Evolutionary conservation across 164 flowering plant species (phyloP).

Genomic region (Vitis labrusca): DNA sequence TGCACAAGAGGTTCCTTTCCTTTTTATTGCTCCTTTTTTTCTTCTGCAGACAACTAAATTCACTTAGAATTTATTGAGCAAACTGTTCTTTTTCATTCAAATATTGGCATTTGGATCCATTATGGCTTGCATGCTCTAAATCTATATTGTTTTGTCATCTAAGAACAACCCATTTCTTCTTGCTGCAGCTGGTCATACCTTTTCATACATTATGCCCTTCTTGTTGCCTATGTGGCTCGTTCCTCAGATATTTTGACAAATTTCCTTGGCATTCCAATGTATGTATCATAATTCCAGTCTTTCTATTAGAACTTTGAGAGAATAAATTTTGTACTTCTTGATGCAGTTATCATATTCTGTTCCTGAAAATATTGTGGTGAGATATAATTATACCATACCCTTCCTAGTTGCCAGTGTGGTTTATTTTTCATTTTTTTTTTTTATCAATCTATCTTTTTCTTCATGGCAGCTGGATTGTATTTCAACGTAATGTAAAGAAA

Average conservation of each 20-base stretch:
- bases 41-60: too few species aligned
- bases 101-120: neutral
- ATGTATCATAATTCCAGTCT: slow-evolving; percentile 30
- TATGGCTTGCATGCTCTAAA: neutral
- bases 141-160: neutral
- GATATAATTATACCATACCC: neutral
- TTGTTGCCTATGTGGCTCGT: slow-evolving; percentile 93
- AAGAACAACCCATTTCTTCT: slow-evolving; percentile 14
- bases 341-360: neutral
- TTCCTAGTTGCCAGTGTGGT: neutral
- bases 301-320: neutral
- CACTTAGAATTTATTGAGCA: neutral
- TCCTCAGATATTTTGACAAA: slow-evolving; percentile 88
- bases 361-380: neutral
- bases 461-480: too few species aligned
- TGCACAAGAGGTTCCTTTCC: too few species aligned
- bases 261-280: slow-evolving; percentile 82
- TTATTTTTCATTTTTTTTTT: neutral
- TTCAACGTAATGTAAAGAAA: too few species aligned
- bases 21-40: too few species aligned
- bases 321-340: slow-evolving; percentile 1
- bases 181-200: slow-evolving; percentile 91
- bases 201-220: slow-evolving; percentile 90
- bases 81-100: neutral
- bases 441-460: neutral